These are phyloP conservation scores for Aspergillus ostianus DNA, from an alignment of 495 filamentous ascomycete genomes.

Conservation along the genomic window DNA sequence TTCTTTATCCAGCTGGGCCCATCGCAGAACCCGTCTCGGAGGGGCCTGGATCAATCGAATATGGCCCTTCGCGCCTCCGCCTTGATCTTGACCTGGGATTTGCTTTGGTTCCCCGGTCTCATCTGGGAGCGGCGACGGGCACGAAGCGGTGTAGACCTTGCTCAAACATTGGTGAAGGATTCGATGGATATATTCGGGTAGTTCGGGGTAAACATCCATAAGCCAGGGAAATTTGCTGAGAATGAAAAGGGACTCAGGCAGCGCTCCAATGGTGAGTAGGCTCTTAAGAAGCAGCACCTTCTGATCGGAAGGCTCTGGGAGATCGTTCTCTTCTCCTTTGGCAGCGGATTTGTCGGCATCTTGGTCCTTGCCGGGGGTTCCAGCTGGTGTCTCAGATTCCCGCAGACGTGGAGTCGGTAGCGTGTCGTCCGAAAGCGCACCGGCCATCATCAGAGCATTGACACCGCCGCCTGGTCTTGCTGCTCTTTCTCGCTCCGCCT, in stretches of 20 bases:
- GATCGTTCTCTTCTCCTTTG: constrained; percentile 54
- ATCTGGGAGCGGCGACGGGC: constrained; percentile 41
- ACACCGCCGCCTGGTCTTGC: constrained; percentile 61
- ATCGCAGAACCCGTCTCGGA: constrained; percentile 63
- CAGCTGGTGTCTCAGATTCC: constrained; percentile 42
- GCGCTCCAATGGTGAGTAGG: constrained; percentile 83
- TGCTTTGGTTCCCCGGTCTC: constrained; percentile 48
- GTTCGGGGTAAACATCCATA: constrained; percentile 74
- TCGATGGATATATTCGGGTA: constrained; percentile 75
- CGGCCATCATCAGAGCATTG: constrained; percentile 91
- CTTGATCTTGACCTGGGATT: constrained; percentile 58
- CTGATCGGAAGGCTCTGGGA: constrained; percentile 84
- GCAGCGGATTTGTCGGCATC: constrained; percentile 48
- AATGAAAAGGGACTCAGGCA: constrained; percentile 91
- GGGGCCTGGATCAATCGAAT: constrained; percentile 56
- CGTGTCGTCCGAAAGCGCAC: constrained; percentile 82
- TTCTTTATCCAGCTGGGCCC: constrained; percentile 74
- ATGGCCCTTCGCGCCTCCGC: constrained; percentile 61
- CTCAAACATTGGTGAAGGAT: constrained; percentile 77
- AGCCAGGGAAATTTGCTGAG: constrained; percentile 91
- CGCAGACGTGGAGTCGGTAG: constrained; percentile 48
- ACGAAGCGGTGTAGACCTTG: constrained; percentile 58
- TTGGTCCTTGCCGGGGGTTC: constrained; percentile 48
- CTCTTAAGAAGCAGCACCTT: constrained; percentile 82
- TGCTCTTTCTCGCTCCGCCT: constrained; percentile 70